Conservation (phyloP, 2,329 filamentous ascomycete genomes). For the Calonectria honghensis region DNA sequence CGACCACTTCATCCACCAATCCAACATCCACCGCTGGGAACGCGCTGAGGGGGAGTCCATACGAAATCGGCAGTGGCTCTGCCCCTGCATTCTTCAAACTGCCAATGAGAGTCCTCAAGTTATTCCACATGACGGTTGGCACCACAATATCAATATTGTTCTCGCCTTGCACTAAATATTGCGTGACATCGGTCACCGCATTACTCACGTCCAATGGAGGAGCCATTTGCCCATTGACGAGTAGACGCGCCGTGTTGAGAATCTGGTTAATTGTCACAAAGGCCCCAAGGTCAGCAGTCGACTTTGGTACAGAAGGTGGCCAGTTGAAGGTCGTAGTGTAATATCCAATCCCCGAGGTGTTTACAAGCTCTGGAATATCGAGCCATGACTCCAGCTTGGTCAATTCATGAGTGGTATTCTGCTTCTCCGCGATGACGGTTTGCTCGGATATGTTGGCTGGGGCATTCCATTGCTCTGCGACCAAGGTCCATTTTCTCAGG, state of each 20-base stretch:
- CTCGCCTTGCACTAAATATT: slow-evolving; percentile 10
- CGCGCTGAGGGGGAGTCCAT: not conserved
- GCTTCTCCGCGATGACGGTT: slow-evolving; percentile 17
- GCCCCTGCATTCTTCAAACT: slow-evolving; percentile 6
- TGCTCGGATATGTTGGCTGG: slow-evolving; percentile 1
- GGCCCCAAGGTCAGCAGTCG: not conserved
- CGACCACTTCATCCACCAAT: slow-evolving; percentile 8
- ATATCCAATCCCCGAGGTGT: slow-evolving; percentile 34
- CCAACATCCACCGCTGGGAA: slow-evolving; percentile 12
- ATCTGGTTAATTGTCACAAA: slow-evolving; percentile 7
- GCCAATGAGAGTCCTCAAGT: slow-evolving; percentile 3
- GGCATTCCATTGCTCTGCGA: slow-evolving; percentile 31
- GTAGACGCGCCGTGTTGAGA: not conserved
- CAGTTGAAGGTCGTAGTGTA: slow-evolving; percentile 31
- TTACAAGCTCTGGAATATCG: slow-evolving; percentile 16
- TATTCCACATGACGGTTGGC: slow-evolving; percentile 35
- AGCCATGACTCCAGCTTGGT: slow-evolving; percentile 2
- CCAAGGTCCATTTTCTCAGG: slow-evolving; percentile 22
- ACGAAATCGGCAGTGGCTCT: not conserved
- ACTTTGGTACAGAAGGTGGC: not conserved
- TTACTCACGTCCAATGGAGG: slow-evolving; percentile 22
- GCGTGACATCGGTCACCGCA: slow-evolving; percentile 3
- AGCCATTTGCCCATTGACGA: slow-evolving; percentile 2
- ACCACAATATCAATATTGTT: slow-evolving; percentile 12
- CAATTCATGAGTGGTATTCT: slow-evolving; percentile 16